Conservation (phyloP, 2,329 filamentous ascomycete species). For the Thyridium curvatum region DNA sequence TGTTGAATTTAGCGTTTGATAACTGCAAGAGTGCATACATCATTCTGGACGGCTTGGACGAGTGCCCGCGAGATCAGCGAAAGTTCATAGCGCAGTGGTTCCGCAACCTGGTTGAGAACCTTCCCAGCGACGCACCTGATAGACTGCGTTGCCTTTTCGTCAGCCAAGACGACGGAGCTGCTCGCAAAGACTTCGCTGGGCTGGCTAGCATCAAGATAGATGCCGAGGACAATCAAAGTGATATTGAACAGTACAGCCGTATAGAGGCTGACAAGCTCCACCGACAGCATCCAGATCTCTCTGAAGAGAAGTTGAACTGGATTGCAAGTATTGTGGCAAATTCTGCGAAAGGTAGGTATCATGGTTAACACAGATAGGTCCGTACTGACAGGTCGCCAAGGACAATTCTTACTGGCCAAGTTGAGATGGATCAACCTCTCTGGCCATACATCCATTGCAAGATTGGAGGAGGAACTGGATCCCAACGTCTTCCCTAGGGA, state of each 20-base stretch:
- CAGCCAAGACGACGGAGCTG: constrained; percentile 21
- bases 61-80: constrained; percentile 20
- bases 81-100: constrained; percentile 19
- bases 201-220: constrained; percentile 12
- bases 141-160: constrained; percentile 18
- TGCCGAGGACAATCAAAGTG: constrained; percentile 16
- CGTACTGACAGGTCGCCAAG: no score
- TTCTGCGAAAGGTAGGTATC: no score
- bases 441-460: no score
- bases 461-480: no score
- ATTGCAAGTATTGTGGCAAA: no score
- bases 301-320: no score
- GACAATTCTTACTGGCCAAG: no score
- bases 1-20: constrained; percentile 9
- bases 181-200: constrained; percentile 15
- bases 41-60: constrained; percentile 28
- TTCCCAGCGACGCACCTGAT: constrained; percentile 7
- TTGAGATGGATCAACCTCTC: no score
- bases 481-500: constrained; percentile 5
- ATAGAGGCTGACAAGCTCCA: constrained; percentile 11
- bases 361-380: no score
- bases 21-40: constrained; percentile 17
- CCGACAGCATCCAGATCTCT: no score
- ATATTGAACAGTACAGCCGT: constrained; percentile 19
- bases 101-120: constrained; percentile 6